Base-by-base conservation (phyloP, 139 green algal species). In the Chlorella sp. region DNA sequence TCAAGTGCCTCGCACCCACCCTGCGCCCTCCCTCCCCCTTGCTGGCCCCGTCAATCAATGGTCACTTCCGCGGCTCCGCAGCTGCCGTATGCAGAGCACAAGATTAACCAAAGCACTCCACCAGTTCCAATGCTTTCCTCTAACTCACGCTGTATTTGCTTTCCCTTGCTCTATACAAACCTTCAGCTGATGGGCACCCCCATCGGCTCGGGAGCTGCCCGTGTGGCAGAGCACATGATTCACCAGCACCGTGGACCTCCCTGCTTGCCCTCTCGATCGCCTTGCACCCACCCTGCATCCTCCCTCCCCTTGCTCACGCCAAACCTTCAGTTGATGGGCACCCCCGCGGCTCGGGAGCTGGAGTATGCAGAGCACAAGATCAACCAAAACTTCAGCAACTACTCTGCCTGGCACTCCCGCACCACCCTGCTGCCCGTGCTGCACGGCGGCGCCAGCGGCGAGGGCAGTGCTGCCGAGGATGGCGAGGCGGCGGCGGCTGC, bases 321-420 rank as follows among this genome's bases (percentile, higher is more conserved):
- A n/a, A n/a, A n/a, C 48, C 48, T 57, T 57, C 85, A 86, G 60
- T 86, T 91, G 26, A 93, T 97, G 90, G 94, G 93, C 76, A 34
- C 93, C 40, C 79, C 83, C 21, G 40, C 93, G 32, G 85, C 93
- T 80, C 86, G 93, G 0, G 94, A 97, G 92, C 92, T 99, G 75
- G 80, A 84, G 36, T 99, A 97, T 90, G 94, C 92, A 11, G 81
- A 26, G 73, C 93, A 57, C 39, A 96, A 97, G 89, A 98, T 99
- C 34, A 93, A 96, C n/a, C 86, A 97, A n/a, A 99, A 99, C 92
- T 99, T 99, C 91, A 96, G 89, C 90, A 99, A 99, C 93, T 99
- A 99, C 92, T 98, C 95, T 3, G 98, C 98, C 2, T 99, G 98
- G 98, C 98, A 99, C 94, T 95, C 96, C 86, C 94, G 97, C 3